Base-by-base conservation (phyloP, 2,329 filamentous ascomycete genomes). In the Cladosporium halotolerans region DNA sequence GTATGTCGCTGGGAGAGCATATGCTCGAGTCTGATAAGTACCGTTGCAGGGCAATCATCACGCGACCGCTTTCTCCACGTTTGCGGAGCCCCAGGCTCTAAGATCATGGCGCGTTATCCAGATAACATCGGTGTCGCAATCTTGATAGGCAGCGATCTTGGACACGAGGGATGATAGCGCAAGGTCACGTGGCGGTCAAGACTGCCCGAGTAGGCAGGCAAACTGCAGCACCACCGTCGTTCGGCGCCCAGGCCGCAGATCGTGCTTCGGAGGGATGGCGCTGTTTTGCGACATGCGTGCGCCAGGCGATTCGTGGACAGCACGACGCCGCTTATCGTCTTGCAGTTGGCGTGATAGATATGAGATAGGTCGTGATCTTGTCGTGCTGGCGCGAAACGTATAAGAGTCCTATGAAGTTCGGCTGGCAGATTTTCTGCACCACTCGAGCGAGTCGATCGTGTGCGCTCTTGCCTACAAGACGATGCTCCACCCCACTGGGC, bases 311-410 rank as follows among this genome's bases (percentile, higher is more conserved):
- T 51, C 48, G 48, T 43, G 32, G 48, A 51, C 44, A 28, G 16
- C 9, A 18, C 13, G 14, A 14, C 10, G 40, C 18, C 36, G 48
- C 48, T 51, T 51, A 51, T 51, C 48, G 48, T 51, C 40, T 38
- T 51, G 40, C 48, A 51, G 48, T 51, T 31, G 39, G 34, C 39
- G 48, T 51, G 48, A 38, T 43, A 51, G 48, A 51, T 51, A 51
- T 36, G 23, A 51, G 48, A 51, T 51, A 51, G 39, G 48, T 51
- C 40, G 48, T 36, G 40, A 51, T 36, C 47, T 19, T 44, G 18
- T 32, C 36, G 18, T 23, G 10, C 48, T 23, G 28, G 38, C n/a
- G 23, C 4, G 36, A 10, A 16, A 31, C 6, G 23, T 51, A 51
- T 51, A 51, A 28, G 43, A 51, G 31, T 28, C 43, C 39, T 51